phyloP scores from a whole-genome alignment of 306 rosid species.

The Begonia fuchsioides region DNA sequence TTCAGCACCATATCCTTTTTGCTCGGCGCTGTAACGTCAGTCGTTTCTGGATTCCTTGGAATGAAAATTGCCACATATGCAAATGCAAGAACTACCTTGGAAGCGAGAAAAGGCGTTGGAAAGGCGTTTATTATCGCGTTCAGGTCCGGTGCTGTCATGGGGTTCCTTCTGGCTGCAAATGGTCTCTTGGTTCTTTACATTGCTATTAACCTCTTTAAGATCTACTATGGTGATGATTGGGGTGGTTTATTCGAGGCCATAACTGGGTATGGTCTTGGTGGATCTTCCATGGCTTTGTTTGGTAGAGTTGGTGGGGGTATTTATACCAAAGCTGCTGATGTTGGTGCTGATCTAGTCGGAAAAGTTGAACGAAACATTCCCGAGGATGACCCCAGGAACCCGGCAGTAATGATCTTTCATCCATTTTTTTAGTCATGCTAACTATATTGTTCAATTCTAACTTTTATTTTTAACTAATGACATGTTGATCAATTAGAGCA shows the following conservation, averaged over 20 bases:
- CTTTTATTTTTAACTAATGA: too few species aligned
- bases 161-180: constrained; percentile 86
- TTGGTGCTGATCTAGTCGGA: constrained; percentile 98
- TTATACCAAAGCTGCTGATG: constrained; percentile 97
- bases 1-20: constrained; percentile 72
- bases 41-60: constrained; percentile 88
- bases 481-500: too few species aligned
- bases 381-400: constrained; percentile 96
- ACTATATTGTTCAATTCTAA: too few species aligned
- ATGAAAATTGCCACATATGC: constrained; percentile 96
- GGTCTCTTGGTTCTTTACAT: constrained; percentile 85
- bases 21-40: constrained; percentile 78
- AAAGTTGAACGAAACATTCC: constrained; percentile 92
- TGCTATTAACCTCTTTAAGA: constrained; percentile 57
- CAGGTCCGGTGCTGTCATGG: constrained; percentile 98
- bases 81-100: constrained; percentile 86
- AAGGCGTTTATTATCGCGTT: constrained; percentile 84
- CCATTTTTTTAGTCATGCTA: neutral
- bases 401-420: constrained; percentile 52
- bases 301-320: constrained; percentile 99
- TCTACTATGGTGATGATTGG: constrained; percentile 96
- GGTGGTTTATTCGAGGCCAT: constrained; percentile 91
- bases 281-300: constrained; percentile 96
- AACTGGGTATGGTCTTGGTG: constrained; percentile 97
- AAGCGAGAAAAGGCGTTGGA: constrained; percentile 93